Percentiles rank a stretch among this genome's conserved stretches.
phyloP scores from a whole-genome alignment of 2,329 filamentous ascomycete genomes.

The Aspergillus intermedius region DNA sequence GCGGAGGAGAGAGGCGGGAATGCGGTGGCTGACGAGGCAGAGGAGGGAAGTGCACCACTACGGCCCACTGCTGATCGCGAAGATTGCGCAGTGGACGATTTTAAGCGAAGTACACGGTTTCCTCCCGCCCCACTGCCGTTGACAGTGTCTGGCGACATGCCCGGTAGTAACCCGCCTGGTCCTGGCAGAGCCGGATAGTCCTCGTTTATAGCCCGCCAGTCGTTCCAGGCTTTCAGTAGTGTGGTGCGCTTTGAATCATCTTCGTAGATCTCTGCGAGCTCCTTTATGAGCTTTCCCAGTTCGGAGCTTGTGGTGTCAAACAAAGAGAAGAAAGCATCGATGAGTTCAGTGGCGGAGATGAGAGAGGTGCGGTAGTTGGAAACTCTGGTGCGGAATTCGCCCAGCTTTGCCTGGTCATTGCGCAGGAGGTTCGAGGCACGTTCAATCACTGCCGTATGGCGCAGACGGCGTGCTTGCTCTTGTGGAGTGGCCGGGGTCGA shows the following conservation, averaged over 20 bases:
- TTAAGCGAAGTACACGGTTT: conserved; percentile 57
- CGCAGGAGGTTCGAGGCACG: conserved; percentile 74
- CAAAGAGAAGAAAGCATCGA: conserved; percentile 80
- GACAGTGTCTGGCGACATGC: conserved; percentile 38
- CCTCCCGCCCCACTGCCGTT: conserved; percentile 56
- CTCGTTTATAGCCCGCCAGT: conserved; percentile 93
- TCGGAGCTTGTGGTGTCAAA: conserved; percentile 77
- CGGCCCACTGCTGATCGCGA: conserved; percentile 56
- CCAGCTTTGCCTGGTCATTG: conserved; percentile 68
- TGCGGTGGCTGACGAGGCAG: conserved; percentile 32
- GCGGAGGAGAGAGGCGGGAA: conserved; percentile 40
- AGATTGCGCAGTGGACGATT: conserved; percentile 64
- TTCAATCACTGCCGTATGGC: conserved; percentile 79
- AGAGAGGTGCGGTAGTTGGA: conserved; percentile 67
- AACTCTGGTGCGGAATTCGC: conserved; percentile 70
- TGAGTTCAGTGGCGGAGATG: conserved; percentile 67
- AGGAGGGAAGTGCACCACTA: conserved; percentile 45
- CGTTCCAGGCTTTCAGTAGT: conserved; percentile 80
- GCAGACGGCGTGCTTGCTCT: conserved; percentile 71
- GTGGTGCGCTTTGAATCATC: conserved; percentile 65
- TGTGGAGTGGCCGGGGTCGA: conserved; percentile 55
- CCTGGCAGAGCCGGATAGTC: conserved; percentile 87
- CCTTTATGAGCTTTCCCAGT: conserved; percentile 80
- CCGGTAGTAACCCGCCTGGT: conserved; percentile 60
- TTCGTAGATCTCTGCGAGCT: conserved; percentile 89